Base-by-base conservation (phyloP, 257 asterid genomes). In the Solanum chiquidenum region DNA sequence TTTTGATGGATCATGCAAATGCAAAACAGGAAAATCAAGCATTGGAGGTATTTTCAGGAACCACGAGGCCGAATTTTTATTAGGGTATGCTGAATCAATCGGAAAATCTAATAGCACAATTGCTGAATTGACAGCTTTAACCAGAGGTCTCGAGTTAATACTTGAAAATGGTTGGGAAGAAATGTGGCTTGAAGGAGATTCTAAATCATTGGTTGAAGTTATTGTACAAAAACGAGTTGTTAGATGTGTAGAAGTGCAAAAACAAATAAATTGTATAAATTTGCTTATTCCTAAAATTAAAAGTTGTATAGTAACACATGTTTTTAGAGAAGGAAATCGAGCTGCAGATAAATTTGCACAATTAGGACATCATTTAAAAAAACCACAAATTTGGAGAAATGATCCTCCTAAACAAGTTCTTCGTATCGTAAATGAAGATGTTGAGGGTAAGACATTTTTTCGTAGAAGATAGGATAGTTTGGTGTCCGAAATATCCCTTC, bases 1-100 rank as follows among this genome's bases (percentile, higher is more conserved):
- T 92, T 95, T 89, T 87, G 98, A 96, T 64, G 99, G 98, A 5
- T 96, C 98, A 1, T 95, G 95, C 95, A 94, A 92, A 86, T 89
- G 91, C 91, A 89, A 91, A 79, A 92, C 96, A 1, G 97, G 98
- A 27, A 92, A 73, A 69, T 86, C 94, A 62, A 94, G 96, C 93
- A 94, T 95, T 62, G 97, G 98, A 16, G 98, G 98, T 9, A 87
- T 96, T 34, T 88, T 95, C 86, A 83, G 98, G 68, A 86, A 96
- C 91, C 95, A 95, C 16, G 90, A 94, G 1, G 98, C 98, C 1
- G 92, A 88, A 18, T 95, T 96, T 44, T 16, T 95, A 87, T 90
- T 95, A 1, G 98, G 98, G 0, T 95, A 94, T 13, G 94, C 99
- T 0, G 95, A 95, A 89, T 85, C 92, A 21, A 94, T 96, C 1